phyloP scores from a whole-genome alignment of 768 basidiomycete genomes.

The Hydnomerulius pinastri region DNA sequence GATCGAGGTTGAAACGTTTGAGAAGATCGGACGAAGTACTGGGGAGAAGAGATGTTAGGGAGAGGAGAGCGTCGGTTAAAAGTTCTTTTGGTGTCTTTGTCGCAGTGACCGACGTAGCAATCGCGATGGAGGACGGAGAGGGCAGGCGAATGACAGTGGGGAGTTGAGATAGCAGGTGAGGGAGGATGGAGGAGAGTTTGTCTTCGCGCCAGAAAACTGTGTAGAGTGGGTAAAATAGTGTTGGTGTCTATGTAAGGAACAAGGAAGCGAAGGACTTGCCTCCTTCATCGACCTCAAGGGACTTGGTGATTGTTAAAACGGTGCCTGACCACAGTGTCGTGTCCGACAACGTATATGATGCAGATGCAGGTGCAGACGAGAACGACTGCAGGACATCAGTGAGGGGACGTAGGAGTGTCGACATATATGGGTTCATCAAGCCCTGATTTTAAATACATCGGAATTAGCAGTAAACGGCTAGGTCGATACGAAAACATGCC shows the following conservation, averaged over 20 bases:
- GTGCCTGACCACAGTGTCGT: slow-evolving; percentile 62
- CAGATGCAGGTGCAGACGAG: slow-evolving; percentile 27
- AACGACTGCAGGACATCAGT: slow-evolving; percentile 61
- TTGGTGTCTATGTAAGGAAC: background rate
- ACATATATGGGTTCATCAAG: slow-evolving; percentile 91
- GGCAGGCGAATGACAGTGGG: slow-evolving; percentile 44
- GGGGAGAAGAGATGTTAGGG: slow-evolving; percentile 19
- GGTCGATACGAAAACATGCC: slow-evolving; percentile 44
- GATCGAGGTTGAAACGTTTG: slow-evolving; percentile 77
- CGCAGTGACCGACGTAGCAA: background rate
- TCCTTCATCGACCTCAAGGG: slow-evolving; percentile 77
- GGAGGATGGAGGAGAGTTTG: slow-evolving; percentile 63
- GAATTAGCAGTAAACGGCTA: background rate
- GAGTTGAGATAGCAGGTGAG: slow-evolving; percentile 67
- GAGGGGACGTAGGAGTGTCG: slow-evolving; percentile 69
- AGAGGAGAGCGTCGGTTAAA: slow-evolving; percentile 19
- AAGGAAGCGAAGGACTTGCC: slow-evolving; percentile 44
- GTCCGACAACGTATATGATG: slow-evolving; percentile 28
- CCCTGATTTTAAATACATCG: slow-evolving; percentile 48
- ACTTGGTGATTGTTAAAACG: slow-evolving; percentile 63
- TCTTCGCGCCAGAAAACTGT: slow-evolving; percentile 91
- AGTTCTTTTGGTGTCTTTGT: slow-evolving; percentile 6
- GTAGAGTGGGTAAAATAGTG: background rate
- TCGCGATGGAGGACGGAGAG: background rate
- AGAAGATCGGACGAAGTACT: slow-evolving; percentile 43